Conservation (phyloP, 2,329 filamentous ascomycete genomes). For the Metarhizium robertsii region DNA sequence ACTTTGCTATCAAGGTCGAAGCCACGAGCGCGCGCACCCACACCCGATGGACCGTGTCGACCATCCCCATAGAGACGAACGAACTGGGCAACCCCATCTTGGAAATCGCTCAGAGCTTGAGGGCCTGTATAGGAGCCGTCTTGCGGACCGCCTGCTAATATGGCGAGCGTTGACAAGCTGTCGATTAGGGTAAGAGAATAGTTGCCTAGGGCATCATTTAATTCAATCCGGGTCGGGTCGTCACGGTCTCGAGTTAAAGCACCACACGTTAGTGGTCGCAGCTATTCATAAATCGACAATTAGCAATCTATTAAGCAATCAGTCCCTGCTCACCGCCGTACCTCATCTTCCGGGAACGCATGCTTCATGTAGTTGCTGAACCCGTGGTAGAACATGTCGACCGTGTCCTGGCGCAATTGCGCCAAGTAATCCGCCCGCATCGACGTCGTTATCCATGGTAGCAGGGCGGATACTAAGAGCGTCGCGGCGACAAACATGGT, state of each 20-base stretch:
- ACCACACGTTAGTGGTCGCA: slow-evolving; percentile 76
- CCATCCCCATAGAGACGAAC: slow-evolving; percentile 85
- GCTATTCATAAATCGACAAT: slow-evolving; percentile 29
- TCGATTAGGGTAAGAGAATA: slow-evolving; percentile 95
- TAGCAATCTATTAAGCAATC: background rate
- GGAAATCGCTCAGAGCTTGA: slow-evolving; percentile 61
- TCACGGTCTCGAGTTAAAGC: slow-evolving; percentile 76
- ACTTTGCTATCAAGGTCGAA: slow-evolving; percentile 98
- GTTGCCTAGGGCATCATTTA: slow-evolving; percentile 95
- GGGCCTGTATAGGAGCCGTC: slow-evolving; percentile 26
- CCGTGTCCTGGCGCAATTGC: slow-evolving; percentile 48
- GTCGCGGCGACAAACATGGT: slow-evolving; percentile 20
- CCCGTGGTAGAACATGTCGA: slow-evolving; percentile 91
- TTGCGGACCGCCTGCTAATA: slow-evolving; percentile 66
- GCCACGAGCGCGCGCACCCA: slow-evolving; percentile 64
- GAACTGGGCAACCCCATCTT: slow-evolving; percentile 66
- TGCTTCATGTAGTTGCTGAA: slow-evolving; percentile 90
- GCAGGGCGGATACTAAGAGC: slow-evolving; percentile 18
- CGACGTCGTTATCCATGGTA: slow-evolving; percentile 34
- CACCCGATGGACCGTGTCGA: slow-evolving; percentile 54
- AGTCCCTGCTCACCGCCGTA: slow-evolving; percentile 17
- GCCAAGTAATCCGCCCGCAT: slow-evolving; percentile 49
- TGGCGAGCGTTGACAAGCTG: slow-evolving; percentile 86
- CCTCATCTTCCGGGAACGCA: slow-evolving; percentile 93
- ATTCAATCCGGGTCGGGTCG: slow-evolving; percentile 70